Evolutionary conservation across 2,329 filamentous ascomycete genomes (phyloP), one percentile per base, ranked within the genome.

Genomic region (Fusarium tupiense): DNA sequence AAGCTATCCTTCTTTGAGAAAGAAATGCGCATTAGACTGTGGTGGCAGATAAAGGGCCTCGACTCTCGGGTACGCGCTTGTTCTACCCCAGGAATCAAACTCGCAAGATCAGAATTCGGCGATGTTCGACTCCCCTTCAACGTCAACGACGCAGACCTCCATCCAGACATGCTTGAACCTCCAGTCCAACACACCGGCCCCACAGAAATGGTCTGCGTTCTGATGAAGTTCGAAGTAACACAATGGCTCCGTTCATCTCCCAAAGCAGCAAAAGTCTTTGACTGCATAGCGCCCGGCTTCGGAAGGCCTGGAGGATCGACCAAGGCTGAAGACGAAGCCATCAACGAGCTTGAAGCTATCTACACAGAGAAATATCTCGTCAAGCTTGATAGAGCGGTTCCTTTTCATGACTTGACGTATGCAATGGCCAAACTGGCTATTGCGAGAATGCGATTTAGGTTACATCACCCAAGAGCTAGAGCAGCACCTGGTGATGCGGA

Each of bases 111-210:
- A 17, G 73, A 78, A 2, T 57, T 75, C 17, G 71, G 67, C 5
- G 58, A 74, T 17, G n/a, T 72, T 5, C 69, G 73, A 35, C 83
- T 88, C 75, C 88, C 89, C 2, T 80, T 88, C 6, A 91, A 91
- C 64, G 80, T 91, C 57, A 87, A 91, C 60, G 89, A 91, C 69
- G 77, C 77, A 10, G 87, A 89, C 44, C 78, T 91, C 5, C 79
- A 83, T n/a, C 87, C 88, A 0, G 82, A 83, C 11, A 88, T 88
- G 85, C 80, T 77, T 1, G 83, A 85, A 1, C 82, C 85, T 2
- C 87, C 88, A 0, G 57, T 80, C 4, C 84, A 87, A 26, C 82
- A 86, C 14, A 72, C 76, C 2, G 86, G 86, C 0, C 88, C 88
- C 57, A 91, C 89, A 0, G 88, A 90, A 64, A 90, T 90, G 86